Base-by-base conservation (phyloP, 78 protist genomes). In the Mantamonas sphyraenae region DNA sequence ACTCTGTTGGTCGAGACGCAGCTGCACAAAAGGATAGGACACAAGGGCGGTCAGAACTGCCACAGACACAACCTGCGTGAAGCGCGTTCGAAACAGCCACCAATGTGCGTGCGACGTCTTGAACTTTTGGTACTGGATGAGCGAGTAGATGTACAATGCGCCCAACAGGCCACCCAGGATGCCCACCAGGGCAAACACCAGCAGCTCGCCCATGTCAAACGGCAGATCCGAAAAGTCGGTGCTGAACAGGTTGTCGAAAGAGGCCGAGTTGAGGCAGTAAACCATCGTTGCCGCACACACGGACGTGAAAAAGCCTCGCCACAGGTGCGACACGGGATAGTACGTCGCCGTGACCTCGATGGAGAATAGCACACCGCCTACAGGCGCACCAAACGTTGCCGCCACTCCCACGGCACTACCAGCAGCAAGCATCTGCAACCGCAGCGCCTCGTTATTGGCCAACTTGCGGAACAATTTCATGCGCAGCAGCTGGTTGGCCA, bases 361-460 rank as follows among this genome's bases (percentile, higher is more conserved):
- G 4, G 82, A 37, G 47, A 93, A 93, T 9, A 93, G 42, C 9
- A 93, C 80, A 0, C 94, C 97, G 24, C 97, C 97, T 19, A 93
- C 73, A 1, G 97, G 97, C 28, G 95, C 85, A 39, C 95, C 95
- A 39, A 93, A 93, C 35, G 79, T 77, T n/a, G 77, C 78, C 2
- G 91, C 73, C 0, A 93, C 90, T 20, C 97, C 97, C 35, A 71
- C 80, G 0, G 95, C 90, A 10, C 64, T 28, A 0, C 83, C 93
- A 5, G 92, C 85, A 10, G 73, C 68, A n/a, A 80, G 61, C 82
- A 84, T 43, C 39, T 77, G 76, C 26, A 50, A 42, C 31, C 61
- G 9, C 5, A 63, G 83, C 7, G 84, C 65, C 28, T 79, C 75
- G 30, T 79, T 70, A 35, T 55, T 38, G 20, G 73, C 73, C 19